Conservation (phyloP, 1,139 yeast genomes). For the Tardiomyces depauwii region DNA sequence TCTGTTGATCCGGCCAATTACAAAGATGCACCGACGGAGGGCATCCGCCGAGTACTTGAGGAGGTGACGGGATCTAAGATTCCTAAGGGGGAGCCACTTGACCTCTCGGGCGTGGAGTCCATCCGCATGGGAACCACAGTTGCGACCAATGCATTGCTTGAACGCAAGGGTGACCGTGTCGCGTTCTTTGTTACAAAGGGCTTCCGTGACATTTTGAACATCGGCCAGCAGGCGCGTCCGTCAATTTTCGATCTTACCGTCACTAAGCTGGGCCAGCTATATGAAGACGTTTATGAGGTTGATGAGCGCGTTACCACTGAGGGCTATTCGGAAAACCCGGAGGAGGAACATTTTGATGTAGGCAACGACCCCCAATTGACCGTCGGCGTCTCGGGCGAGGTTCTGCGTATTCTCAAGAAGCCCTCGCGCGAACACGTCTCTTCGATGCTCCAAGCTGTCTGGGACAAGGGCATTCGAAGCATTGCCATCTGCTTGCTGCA, state of each 20-base stretch:
- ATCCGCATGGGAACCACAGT: slow-evolving; percentile 75
- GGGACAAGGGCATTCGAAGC: slow-evolving; percentile 47
- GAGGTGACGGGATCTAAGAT: slow-evolving; percentile 39
- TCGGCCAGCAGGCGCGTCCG: slow-evolving; percentile 70
- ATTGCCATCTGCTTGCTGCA: slow-evolving; percentile 61
- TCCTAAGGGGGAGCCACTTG: slow-evolving; percentile 31
- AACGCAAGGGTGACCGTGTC: slow-evolving; percentile 54
- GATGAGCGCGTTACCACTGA: slow-evolving; percentile 67
- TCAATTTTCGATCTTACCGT: slow-evolving; percentile 54
- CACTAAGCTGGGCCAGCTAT: slow-evolving; percentile 45
- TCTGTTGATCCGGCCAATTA: slow-evolving; percentile 85
- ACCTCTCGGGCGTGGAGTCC: slow-evolving; percentile 39
- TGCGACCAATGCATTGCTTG: slow-evolving; percentile 66
- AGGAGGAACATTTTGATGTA: slow-evolving; percentile 22
- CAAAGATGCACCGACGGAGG: slow-evolving; percentile 84
- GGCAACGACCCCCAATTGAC: slow-evolving; percentile 12
- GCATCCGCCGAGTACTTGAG: slow-evolving; percentile 69
- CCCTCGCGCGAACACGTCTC: slow-evolving; percentile 36
- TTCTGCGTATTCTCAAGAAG: slow-evolving; percentile 39
- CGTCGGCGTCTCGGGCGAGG: slow-evolving; percentile 53
- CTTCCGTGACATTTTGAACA: slow-evolving; percentile 48
- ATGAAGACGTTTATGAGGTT: slow-evolving; percentile 51
- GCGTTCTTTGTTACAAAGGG: slow-evolving; percentile 60
- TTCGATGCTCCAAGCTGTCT: slow-evolving; percentile 31
- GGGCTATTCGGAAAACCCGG: slow-evolving; percentile 52